Evolutionary conservation across 2,329 filamentous ascomycete genomes (phyloP).

Genomic region (Calonectria pteridis): DNA sequence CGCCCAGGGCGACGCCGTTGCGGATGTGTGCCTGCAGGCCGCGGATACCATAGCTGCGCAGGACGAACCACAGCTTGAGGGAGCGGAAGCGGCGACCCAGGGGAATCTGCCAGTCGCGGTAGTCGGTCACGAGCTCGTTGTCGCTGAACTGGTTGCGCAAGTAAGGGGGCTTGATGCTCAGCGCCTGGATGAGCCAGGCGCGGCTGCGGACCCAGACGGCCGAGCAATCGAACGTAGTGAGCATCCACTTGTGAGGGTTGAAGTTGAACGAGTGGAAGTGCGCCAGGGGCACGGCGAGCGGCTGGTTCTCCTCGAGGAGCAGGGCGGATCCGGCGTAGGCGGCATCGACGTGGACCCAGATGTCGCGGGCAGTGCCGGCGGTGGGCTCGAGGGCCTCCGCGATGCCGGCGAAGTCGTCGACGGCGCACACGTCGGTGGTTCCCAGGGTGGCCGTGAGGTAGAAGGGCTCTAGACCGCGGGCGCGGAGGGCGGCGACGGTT

Average conservation of each 20-base stretch:
- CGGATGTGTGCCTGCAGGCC: conserved; percentile 82
- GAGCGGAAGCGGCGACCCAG: conserved; percentile 89
- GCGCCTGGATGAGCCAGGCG: conserved; percentile 80
- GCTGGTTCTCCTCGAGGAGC: conserved; percentile 83
- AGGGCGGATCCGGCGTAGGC: conserved; percentile 92
- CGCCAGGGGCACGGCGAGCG: conserved; percentile 71
- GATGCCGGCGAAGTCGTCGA: conserved; percentile 84
- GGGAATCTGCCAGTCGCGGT: conserved; percentile 97
- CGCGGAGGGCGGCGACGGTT: conserved; percentile 74
- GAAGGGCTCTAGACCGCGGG: conserved; percentile 83
- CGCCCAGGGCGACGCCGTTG: conserved; percentile 76
- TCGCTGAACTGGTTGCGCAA: conserved; percentile 85
- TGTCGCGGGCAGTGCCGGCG: conserved; percentile 55
- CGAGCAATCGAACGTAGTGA: conserved; percentile 91
- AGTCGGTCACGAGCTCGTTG: conserved; percentile 89
- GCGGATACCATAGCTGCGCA: conserved; percentile 82
- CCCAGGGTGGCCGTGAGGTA: conserved; percentile 88
- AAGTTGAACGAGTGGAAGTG: conserved; percentile 90
- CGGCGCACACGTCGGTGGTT: conserved; percentile 88
- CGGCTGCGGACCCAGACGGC: conserved; percentile 84
- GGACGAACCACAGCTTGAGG: conserved; percentile 95
- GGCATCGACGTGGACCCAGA: conserved; percentile 96
- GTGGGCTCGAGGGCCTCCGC: conserved; percentile 58
- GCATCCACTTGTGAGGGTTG: conserved; percentile 98
- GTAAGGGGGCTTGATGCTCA: conserved; percentile 85